These are phyloP conservation scores for Wickerhamomyces sydowiorum DNA, from an alignment of 805 yeast species.

Conservation along the genomic window DNA sequence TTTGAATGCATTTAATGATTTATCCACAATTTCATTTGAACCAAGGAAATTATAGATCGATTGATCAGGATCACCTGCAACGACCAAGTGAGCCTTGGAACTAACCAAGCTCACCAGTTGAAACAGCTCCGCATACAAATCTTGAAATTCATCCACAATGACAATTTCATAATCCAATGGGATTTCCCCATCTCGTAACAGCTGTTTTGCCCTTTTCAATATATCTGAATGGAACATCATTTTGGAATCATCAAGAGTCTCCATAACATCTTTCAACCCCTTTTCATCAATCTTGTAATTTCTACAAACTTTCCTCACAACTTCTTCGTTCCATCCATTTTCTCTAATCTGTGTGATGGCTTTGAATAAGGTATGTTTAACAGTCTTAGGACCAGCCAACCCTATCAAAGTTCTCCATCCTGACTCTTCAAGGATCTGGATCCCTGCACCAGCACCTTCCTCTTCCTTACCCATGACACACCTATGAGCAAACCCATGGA, in stretches of 20 bases:
- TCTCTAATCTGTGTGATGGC: neutral
- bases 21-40: slow-evolving; percentile 32
- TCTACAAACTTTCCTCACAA: neutral
- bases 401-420: slow-evolving; percentile 44
- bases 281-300: neutral
- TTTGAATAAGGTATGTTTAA: slow-evolving; percentile 7
- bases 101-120: slow-evolving; percentile 37
- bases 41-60: slow-evolving; percentile 66
- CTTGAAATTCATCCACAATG: slow-evolving; percentile 73
- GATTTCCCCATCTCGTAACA: slow-evolving; percentile 23
- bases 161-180: slow-evolving; percentile 30
- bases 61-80: slow-evolving; percentile 72
- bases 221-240: slow-evolving; percentile 18
- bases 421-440: slow-evolving; percentile 46
- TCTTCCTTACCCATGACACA: slow-evolving; percentile 34
- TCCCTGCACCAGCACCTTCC: slow-evolving; percentile 7
- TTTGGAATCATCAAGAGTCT: slow-evolving; percentile 9
- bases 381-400: slow-evolving; percentile 17
- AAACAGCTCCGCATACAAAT: slow-evolving; percentile 48
- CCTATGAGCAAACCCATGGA: slow-evolving; percentile 56
- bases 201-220: slow-evolving; percentile 24
- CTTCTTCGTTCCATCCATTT: neutral
- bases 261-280: neutral
- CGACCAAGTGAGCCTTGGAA: slow-evolving; percentile 43
- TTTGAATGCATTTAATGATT: slow-evolving; percentile 14